A percentile compares a stretch with the other conserved stretches of the same genome.
These are phyloP conservation scores for Dichotomopilus funicola DNA, from an alignment of 2,329 filamentous ascomycete genomes.

Conservation along the genomic window DNA sequence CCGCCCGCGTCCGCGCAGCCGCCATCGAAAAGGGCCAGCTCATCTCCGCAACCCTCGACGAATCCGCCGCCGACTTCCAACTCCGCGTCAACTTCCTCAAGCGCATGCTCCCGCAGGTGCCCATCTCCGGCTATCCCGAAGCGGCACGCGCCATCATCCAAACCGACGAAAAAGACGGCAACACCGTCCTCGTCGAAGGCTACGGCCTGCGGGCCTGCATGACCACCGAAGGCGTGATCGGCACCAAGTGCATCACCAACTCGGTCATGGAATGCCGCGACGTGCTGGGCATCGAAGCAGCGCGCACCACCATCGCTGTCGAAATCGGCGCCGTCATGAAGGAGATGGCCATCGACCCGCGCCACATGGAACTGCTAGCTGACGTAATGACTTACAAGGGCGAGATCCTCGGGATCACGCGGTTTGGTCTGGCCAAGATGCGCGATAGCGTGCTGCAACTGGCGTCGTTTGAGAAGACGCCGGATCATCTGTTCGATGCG, in stretches of 20 bases:
- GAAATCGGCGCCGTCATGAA: slow-evolving; percentile 90
- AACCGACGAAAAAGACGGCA: slow-evolving; percentile 59
- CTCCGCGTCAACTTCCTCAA: slow-evolving; percentile 80
- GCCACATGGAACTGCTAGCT: slow-evolving; percentile 94
- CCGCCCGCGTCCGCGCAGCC: slow-evolving; percentile 40
- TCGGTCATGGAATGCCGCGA: slow-evolving; percentile 83
- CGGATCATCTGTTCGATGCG: slow-evolving; percentile 93
- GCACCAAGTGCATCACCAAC: slow-evolving; percentile 69
- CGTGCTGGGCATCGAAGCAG: slow-evolving; percentile 91
- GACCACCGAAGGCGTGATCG: slow-evolving; percentile 86
- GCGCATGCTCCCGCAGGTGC: slow-evolving; percentile 71
- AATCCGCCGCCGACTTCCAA: slow-evolving; percentile 59
- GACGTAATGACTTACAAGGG: slow-evolving; percentile 99
- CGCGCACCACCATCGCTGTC: slow-evolving; percentile 76
- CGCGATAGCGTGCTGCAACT: slow-evolving; percentile 88
- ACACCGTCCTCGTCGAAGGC: slow-evolving; percentile 82
- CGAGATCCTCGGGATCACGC: slow-evolving; percentile 90
- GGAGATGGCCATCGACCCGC: slow-evolving; percentile 91
- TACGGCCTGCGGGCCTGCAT: slow-evolving; percentile 87
- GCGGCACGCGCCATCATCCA: slow-evolving; percentile 84
- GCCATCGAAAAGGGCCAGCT: slow-evolving; percentile 36
- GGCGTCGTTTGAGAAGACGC: slow-evolving; percentile 95
- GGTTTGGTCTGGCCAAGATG: slow-evolving; percentile 95
- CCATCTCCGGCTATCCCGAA: slow-evolving; percentile 83
- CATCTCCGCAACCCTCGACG: slow-evolving; percentile 30